Conservation (phyloP, 208 protist species). For the Crithidia mellificae region DNA sequence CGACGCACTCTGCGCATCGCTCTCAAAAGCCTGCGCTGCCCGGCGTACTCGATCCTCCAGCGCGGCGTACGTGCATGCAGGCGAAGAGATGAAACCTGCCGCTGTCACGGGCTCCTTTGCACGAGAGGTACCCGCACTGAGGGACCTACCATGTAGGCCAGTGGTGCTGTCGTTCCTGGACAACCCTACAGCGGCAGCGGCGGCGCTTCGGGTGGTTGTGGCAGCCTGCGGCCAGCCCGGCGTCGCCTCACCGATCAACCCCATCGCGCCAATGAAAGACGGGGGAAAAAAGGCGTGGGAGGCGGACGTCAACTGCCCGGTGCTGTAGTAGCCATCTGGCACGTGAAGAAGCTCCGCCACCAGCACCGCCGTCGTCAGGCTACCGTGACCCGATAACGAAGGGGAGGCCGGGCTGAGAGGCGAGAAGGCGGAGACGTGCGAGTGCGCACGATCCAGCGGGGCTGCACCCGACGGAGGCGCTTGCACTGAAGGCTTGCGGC, state of each 20-base stretch:
- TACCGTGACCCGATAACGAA: background rate
- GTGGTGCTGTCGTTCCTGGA: no score
- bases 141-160: no score
- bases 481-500: background rate
- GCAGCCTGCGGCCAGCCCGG: background rate
- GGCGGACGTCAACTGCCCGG: background rate
- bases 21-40: slow-evolving; percentile 23
- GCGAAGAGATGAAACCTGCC: no score
- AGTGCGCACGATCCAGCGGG: no score
- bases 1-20: background rate
- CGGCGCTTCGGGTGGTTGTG: no score
- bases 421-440: background rate
- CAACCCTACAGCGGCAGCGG: no score
- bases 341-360: slow-evolving; percentile 19
- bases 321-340: slow-evolving; percentile 7
- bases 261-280: background rate
- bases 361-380: slow-evolving; percentile 15
- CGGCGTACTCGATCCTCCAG: slow-evolving; percentile 24
- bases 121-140: no score
- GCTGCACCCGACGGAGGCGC: background rate
- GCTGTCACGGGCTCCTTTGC: no score
- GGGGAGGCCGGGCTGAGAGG: slow-evolving; percentile 5
- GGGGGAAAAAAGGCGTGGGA: background rate
- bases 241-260: no score
- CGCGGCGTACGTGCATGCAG: background rate